Percentiles rank a stretch among this genome's conserved stretches.
Conservation (phyloP, 352 stramenopile genomes). For the Phytophthora rubi region DNA sequence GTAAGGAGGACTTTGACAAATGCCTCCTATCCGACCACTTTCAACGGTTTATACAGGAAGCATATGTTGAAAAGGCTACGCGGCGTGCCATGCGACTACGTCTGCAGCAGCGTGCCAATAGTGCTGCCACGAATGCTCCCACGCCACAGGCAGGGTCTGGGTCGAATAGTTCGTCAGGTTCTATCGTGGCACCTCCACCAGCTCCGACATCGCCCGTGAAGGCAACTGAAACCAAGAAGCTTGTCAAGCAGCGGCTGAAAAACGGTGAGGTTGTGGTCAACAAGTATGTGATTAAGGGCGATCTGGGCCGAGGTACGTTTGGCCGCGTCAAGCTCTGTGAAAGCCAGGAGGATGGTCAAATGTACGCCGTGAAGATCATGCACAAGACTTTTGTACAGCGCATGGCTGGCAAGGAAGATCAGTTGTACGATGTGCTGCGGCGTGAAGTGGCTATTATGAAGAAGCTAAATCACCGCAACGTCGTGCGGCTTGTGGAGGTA, state of each 20-base stretch:
- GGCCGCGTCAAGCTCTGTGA: conserved; percentile 86
- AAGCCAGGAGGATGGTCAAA: conserved; percentile 76
- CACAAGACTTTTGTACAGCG: conserved; percentile 91
- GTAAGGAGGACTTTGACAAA: conserved; percentile 89
- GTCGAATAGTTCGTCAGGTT: conserved; percentile 34
- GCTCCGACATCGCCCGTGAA: conserved; percentile 59
- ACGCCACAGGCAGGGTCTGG: conserved; percentile 29
- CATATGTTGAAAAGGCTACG: conserved; percentile 88
- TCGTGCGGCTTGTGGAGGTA: conserved; percentile 94
- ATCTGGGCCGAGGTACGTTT: conserved; percentile 92
- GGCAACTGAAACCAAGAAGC: conserved; percentile 78
- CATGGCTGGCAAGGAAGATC: conserved; percentile 87
- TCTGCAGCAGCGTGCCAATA: conserved; percentile 65
- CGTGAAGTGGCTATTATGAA: conserved; percentile 97
- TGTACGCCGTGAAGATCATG: conserved; percentile 92
- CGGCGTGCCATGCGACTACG: conserved; percentile 81
- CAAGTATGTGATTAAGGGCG: conserved; percentile 94
- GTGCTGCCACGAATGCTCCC: conserved; percentile 19
- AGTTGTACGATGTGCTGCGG: conserved; percentile 81
- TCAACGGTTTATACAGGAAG: conserved; percentile 86
- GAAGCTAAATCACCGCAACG: conserved; percentile 93
- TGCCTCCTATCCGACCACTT: conserved; percentile 84
- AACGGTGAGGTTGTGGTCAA: conserved; percentile 92
- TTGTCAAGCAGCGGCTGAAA: conserved; percentile 85
- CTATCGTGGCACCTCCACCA: conserved; percentile 46